Percentiles rank a stretch among this genome's conserved stretches.
Evolutionary conservation across 495 filamentous ascomycete genomes (phyloP).

Genomic region (Pseudotulostoma volvatum): DNA sequence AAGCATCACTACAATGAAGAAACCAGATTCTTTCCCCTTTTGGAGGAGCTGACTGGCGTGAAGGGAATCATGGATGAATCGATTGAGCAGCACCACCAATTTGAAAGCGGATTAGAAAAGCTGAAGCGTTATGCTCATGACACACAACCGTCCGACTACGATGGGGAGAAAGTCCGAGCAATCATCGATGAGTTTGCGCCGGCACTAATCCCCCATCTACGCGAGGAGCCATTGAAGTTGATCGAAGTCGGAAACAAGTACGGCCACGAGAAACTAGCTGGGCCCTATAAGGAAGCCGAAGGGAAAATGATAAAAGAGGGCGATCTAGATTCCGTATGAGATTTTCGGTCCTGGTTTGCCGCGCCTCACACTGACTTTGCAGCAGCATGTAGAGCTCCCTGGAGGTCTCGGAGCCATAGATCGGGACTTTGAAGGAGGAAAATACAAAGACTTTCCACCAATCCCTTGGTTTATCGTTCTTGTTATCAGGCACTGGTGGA

Average conservation of each 20-base stretch:
- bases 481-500: too few species aligned
- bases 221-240: constrained; percentile 16
- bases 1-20: constrained; percentile 31
- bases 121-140: constrained; percentile 19
- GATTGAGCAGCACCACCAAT: constrained; percentile 30
- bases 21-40: constrained; percentile 22
- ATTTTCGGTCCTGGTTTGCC: constrained; percentile 1
- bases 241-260: constrained; percentile 1
- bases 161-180: constrained; percentile 16
- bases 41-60: constrained; percentile 22
- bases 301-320: constrained; percentile 1
- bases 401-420: not conserved
- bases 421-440: constrained; percentile 1
- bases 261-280: not conserved
- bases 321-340: not conserved
- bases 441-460: not conserved
- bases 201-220: constrained; percentile 20
- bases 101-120: constrained; percentile 18
- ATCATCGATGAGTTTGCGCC: constrained; percentile 27
- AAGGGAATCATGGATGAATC: constrained; percentile 28
- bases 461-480: constrained; percentile 1
- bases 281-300: not conserved
- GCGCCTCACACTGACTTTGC: not conserved
- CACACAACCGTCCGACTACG: constrained; percentile 16
- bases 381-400: constrained; percentile 1